These are phyloP conservation scores for Anisogramma anomala DNA, from an alignment of 2,329 filamentous ascomycete species.

Conservation along the genomic window DNA sequence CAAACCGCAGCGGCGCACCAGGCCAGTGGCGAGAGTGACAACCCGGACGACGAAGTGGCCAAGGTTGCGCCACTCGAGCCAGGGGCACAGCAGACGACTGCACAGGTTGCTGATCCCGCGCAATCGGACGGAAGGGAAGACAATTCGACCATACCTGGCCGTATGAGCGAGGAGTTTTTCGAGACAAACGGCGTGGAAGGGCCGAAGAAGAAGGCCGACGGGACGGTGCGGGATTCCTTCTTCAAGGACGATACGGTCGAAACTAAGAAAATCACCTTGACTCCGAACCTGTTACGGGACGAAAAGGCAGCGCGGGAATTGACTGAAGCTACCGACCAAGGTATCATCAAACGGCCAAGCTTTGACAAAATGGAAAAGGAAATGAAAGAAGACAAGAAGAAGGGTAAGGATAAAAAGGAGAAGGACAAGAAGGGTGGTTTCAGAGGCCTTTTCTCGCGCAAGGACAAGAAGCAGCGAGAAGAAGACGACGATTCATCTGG, in stretches of 20 bases:
- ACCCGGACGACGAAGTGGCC: constrained; percentile 37
- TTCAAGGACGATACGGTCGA: constrained; percentile 93
- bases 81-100: constrained; percentile 29
- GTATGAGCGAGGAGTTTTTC: constrained; percentile 58
- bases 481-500: constrained; percentile 51
- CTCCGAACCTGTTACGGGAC: constrained; percentile 81
- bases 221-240: constrained; percentile 85
- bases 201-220: constrained; percentile 61
- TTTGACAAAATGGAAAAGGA: constrained; percentile 61
- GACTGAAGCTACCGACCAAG: constrained; percentile 39
- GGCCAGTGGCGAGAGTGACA: constrained; percentile 21
- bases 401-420: constrained; percentile 60
- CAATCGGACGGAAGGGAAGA: constrained; percentile 26
- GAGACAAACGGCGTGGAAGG: constrained; percentile 40
- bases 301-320: constrained; percentile 47
- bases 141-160: constrained; percentile 20
- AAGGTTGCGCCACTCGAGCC: constrained; percentile 46
- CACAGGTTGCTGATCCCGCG: constrained; percentile 21
- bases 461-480: constrained; percentile 47
- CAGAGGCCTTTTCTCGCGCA: constrained; percentile 51
- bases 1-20: constrained; percentile 19
- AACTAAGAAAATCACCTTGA: constrained; percentile 94
- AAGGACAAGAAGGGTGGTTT: constrained; percentile 54
- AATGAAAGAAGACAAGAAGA: constrained; percentile 62
- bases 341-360: constrained; percentile 49